phyloP scores from a whole-genome alignment of 441 rosid genomes.

The Aleurites moluccanus region DNA sequence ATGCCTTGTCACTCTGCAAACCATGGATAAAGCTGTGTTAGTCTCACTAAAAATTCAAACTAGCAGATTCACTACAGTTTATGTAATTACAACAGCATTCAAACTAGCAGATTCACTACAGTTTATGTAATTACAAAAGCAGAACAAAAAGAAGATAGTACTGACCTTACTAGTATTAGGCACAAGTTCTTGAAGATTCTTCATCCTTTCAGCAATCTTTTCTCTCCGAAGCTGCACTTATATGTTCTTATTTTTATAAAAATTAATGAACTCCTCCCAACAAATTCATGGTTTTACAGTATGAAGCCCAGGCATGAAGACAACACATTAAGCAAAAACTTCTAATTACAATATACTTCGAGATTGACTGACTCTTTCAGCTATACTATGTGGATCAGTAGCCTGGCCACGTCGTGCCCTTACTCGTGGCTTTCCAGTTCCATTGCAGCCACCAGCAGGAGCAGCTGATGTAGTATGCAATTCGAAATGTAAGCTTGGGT shows the following conservation, averaged over 20 bases:
- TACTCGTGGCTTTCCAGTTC: conserved; percentile 53
- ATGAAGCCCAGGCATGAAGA: conserved; percentile 8
- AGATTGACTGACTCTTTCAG: conserved; percentile 58
- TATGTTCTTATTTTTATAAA: neutral
- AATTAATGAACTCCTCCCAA: neutral
- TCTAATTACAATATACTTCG: neutral
- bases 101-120: neutral
- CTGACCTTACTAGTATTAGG: conserved; percentile 67
- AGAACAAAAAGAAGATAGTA: conserved; percentile 25
- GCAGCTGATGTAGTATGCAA: conserved; percentile 33
- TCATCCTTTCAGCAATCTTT: conserved; percentile 81
- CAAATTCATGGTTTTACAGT: neutral
- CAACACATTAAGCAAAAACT: neutral
- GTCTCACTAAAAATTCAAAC: neutral
- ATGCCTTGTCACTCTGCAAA: conserved; percentile 87
- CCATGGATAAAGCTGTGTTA: conserved; percentile 15
- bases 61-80: neutral
- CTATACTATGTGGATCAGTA: conserved; percentile 88
- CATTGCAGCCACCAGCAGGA: conserved; percentile 28
- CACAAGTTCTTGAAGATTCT: conserved; percentile 72
- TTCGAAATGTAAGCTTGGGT: conserved; percentile 1
- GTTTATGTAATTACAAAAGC: neutral
- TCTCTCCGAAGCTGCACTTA: conserved; percentile 63
- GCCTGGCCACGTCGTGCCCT: conserved; percentile 92
- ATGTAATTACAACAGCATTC: neutral